These are phyloP conservation scores for Hypoxylon lienhwacheense DNA, from an alignment of 495 filamentous ascomycete genomes.

Conservation along the genomic window DNA sequence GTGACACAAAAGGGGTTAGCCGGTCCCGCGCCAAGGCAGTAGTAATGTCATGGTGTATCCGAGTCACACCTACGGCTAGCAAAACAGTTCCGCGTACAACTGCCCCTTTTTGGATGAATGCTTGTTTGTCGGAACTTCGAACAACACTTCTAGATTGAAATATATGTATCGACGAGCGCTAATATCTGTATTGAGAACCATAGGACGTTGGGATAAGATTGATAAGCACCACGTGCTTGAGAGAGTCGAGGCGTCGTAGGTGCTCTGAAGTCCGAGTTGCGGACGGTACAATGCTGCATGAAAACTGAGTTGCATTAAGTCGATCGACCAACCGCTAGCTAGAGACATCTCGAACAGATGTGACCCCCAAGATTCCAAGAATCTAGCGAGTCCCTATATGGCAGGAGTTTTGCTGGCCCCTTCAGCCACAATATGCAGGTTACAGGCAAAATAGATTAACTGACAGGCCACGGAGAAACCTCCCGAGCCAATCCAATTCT, in stretches of 20 bases:
- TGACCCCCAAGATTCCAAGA: constrained; percentile 16
- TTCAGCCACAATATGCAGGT: constrained; percentile 26
- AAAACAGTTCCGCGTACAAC: constrained; percentile 14
- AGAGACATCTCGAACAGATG: constrained; percentile 11
- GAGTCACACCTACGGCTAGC: constrained; percentile 15
- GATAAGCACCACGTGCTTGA: constrained; percentile 34
- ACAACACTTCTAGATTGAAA: constrained; percentile 19
- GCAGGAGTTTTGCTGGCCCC: constrained; percentile 21
- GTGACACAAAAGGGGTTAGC: constrained; percentile 15
- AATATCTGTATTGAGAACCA: constrained; percentile 20
- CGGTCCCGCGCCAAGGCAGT: constrained; percentile 20
- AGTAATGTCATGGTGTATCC: constrained; percentile 17
- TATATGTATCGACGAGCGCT: constrained; percentile 19
- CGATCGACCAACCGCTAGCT: constrained; percentile 14
- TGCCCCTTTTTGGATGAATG: constrained; percentile 23
- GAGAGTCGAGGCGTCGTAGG: constrained; percentile 11
- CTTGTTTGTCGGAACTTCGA: constrained; percentile 22
- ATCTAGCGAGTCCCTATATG: constrained; percentile 23
- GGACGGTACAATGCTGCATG: constrained; percentile 31
- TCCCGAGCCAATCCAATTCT: constrained; percentile 21
- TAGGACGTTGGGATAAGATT: constrained; percentile 37
- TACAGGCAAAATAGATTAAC: constrained; percentile 35
- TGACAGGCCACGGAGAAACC: constrained; percentile 28
- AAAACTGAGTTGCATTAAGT: constrained; percentile 28
- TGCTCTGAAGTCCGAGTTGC: constrained; percentile 21